These are phyloP conservation scores for Cutaneotrichosporon dermatis DNA, from an alignment of 1,284 basidiomycete genomes.

Conservation along the genomic window DNA sequence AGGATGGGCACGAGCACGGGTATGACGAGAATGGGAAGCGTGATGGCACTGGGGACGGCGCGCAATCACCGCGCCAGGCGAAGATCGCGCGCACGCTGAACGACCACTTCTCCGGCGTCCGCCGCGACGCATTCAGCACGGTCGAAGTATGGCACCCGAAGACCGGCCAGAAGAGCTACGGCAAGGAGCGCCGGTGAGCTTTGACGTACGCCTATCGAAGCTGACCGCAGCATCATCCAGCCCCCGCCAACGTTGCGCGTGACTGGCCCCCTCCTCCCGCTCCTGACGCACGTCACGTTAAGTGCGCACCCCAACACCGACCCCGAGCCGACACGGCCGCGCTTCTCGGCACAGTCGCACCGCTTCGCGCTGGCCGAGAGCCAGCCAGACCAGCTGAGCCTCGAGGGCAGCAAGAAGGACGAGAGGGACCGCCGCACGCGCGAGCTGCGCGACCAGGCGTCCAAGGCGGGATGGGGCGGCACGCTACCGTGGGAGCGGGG, in stretches of 20 bases:
- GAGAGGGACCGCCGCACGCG: constrained; percentile 17
- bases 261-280: constrained; percentile 26
- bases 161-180: constrained; percentile 44
- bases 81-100: constrained; percentile 11
- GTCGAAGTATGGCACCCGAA: constrained; percentile 43
- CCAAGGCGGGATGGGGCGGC: constrained; percentile 32
- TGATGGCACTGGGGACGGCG: background rate
- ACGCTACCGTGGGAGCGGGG: constrained; percentile 28
- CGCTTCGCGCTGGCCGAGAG: background rate
- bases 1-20: background rate
- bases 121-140: constrained; percentile 17
- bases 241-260: constrained; percentile 42
- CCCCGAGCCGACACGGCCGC: background rate
- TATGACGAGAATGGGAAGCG: background rate
- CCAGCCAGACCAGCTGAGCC: background rate
- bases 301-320: constrained; percentile 7
- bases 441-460: constrained; percentile 26
- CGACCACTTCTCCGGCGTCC: constrained; percentile 4
- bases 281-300: constrained; percentile 20
- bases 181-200: constrained; percentile 40
- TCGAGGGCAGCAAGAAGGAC: constrained; percentile 2
- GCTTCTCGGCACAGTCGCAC: constrained; percentile 34
- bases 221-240: constrained; percentile 34
- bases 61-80: constrained; percentile 8
- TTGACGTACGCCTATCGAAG: background rate